These are phyloP conservation scores for Rhizopogon sp. DNA, from an alignment of 768 basidiomycete genomes.

Conservation along the genomic window DNA sequence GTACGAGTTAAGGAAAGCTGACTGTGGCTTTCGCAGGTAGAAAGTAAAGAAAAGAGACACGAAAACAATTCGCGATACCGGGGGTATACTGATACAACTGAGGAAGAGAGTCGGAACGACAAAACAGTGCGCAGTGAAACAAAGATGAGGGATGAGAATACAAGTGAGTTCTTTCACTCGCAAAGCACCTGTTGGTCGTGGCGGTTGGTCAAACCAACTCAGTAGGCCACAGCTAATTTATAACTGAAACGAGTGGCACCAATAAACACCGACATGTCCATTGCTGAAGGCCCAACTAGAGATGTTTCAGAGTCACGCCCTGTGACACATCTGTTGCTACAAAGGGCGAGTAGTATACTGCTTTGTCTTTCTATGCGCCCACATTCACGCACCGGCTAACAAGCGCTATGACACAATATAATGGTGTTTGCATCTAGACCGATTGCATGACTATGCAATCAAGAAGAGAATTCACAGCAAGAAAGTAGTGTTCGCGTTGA, in stretches of 20 bases:
- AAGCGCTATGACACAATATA: neutral
- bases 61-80: neutral
- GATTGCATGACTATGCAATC: neutral
- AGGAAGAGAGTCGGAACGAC: neutral
- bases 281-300: neutral
- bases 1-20: neutral
- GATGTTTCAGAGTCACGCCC: neutral
- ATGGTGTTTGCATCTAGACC: neutral
- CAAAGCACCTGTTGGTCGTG: neutral
- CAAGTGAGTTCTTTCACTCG: neutral
- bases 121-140: neutral
- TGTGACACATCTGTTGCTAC: neutral
- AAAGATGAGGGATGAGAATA: neutral
- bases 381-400: neutral
- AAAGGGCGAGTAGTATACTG: neutral
- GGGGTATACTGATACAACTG: neutral
- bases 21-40: neutral
- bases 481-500: neutral
- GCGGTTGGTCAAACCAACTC: neutral
- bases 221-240: neutral
- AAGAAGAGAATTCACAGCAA: neutral
- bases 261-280: neutral
- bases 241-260: neutral
- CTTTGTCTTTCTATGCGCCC: neutral
- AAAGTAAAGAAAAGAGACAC: neutral